Evolutionary conservation across 108 stramenopile genomes (phyloP).

Genomic region (Mediolabrus comicus): DNA sequence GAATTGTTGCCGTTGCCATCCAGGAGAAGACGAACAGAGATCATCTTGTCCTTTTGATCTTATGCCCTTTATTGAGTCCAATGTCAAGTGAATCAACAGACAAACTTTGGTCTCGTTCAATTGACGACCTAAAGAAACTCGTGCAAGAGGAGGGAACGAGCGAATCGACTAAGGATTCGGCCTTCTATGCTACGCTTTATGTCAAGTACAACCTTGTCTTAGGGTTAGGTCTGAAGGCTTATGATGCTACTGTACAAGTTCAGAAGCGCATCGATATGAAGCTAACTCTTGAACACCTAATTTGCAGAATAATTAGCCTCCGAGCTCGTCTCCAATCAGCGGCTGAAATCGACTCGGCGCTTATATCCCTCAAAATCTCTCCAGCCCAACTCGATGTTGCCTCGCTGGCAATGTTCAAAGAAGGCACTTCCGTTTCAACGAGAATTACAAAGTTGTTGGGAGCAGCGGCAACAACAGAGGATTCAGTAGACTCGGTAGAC

Average conservation of each 20-base stretch:
- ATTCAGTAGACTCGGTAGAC: constrained; percentile 28
- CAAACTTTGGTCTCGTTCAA: constrained; percentile 38
- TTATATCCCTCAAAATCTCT: constrained; percentile 71
- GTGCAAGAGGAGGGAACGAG: constrained; percentile 25
- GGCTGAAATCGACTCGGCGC: constrained; percentile 47
- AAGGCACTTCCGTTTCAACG: constrained; percentile 66
- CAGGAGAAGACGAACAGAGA: too few species aligned
- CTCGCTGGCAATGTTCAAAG: constrained; percentile 67
- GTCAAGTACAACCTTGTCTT: constrained; percentile 73
- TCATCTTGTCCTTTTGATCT: not conserved
- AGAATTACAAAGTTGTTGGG: constrained; percentile 51
- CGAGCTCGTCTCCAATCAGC: constrained; percentile 56
- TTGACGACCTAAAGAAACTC: constrained; percentile 19
- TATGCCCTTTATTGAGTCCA: too few species aligned
- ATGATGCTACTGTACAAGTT: constrained; percentile 78
- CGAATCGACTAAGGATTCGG: not conserved
- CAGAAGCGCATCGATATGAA: constrained; percentile 86
- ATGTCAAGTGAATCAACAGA: constrained; percentile 52
- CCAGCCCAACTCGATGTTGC: constrained; percentile 75
- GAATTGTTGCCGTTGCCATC: too few species aligned
- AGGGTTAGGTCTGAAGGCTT: constrained; percentile 59
- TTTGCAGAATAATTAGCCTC: constrained; percentile 73
- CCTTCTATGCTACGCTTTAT: constrained; percentile 80
- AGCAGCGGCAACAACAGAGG: constrained; percentile 41
- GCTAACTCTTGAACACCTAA: constrained; percentile 70